phyloP scores from a whole-genome alignment of 371 early-diverging fungal genomes.

The Rhizopus delemar region DNA sequence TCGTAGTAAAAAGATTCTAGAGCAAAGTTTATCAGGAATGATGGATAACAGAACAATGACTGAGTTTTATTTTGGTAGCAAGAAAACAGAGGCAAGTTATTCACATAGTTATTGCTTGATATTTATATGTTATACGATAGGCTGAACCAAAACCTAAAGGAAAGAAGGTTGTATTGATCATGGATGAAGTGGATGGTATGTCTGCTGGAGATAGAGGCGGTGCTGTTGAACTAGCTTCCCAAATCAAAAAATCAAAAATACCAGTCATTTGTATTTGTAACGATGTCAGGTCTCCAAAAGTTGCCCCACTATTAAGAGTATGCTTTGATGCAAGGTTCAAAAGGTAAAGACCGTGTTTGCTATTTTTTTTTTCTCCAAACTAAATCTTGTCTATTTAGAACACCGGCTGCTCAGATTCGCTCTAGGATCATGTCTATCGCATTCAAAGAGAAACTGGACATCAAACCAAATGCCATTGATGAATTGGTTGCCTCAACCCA shows the following conservation, averaged over 20 bases:
- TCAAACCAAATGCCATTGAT: conserved; percentile 84
- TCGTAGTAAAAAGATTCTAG: conserved; percentile 87
- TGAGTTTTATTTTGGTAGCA: conserved; percentile 53
- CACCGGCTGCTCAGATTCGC: conserved; percentile 57
- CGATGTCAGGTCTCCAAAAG: conserved; percentile 90
- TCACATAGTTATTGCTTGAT: not conserved
- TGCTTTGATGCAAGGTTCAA: conserved; percentile 90
- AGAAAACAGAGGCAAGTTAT: not conserved
- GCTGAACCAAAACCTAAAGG: conserved; percentile 10
- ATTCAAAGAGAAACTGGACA: conserved; percentile 73
- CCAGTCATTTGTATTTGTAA: conserved; percentile 99
- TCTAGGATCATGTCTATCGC: conserved; percentile 83
- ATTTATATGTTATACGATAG: not conserved
- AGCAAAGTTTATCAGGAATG: conserved; percentile 58
- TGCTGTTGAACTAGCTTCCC: conserved; percentile 81
- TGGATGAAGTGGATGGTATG: conserved; percentile 99
- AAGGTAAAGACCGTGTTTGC: conserved; percentile 59
- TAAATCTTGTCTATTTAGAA: conserved; percentile 20
- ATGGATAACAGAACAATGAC: conserved; percentile 73
- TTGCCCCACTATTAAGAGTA: conserved; percentile 85
- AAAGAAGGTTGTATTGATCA: conserved; percentile 81
- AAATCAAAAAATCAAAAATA: conserved; percentile 92
- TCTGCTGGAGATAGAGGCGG: conserved; percentile 99
- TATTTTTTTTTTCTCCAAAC: not conserved
- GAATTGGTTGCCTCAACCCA: conserved; percentile 84